These are phyloP conservation scores for Scutellaria barbata DNA, from an alignment of 257 asterid species.

Conservation along the genomic window DNA sequence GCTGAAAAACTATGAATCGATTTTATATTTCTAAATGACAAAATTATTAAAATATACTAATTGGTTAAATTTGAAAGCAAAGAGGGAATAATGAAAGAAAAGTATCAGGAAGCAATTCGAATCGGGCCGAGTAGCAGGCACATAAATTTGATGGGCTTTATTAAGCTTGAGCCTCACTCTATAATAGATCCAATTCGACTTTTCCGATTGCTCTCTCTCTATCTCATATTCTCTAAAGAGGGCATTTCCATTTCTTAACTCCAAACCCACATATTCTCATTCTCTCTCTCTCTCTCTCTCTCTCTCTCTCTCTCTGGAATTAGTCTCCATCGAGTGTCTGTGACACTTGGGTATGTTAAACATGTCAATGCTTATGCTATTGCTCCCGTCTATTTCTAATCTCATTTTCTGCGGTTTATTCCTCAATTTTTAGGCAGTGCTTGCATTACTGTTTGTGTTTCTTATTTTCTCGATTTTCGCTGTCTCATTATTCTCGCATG, in stretches of 20 bases:
- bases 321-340: conserved; percentile 1
- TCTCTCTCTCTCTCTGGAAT: conserved; percentile 22
- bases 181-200: no score
- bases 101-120: no score
- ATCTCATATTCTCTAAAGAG: not conserved
- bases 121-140: no score
- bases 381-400: not conserved
- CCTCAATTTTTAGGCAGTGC: conserved; percentile 18
- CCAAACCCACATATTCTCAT: not conserved
- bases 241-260: not conserved
- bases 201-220: no score
- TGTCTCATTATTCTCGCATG: not conserved
- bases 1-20: no score
- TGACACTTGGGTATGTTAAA: conserved; percentile 12
- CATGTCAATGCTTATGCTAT: not conserved
- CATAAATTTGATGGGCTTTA: no score
- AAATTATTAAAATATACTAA: no score
- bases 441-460: not conserved
- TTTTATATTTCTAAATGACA: no score
- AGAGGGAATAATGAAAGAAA: no score
- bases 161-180: no score
- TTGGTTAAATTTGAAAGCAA: no score
- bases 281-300: not conserved
- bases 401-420: not conserved
- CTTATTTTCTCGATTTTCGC: not conserved